A percentile compares a stretch with the other conserved stretches of the same genome.
phyloP scores from a whole-genome alignment of 805 yeast genomes.

The Tetrapisispora namnaoensis region DNA sequence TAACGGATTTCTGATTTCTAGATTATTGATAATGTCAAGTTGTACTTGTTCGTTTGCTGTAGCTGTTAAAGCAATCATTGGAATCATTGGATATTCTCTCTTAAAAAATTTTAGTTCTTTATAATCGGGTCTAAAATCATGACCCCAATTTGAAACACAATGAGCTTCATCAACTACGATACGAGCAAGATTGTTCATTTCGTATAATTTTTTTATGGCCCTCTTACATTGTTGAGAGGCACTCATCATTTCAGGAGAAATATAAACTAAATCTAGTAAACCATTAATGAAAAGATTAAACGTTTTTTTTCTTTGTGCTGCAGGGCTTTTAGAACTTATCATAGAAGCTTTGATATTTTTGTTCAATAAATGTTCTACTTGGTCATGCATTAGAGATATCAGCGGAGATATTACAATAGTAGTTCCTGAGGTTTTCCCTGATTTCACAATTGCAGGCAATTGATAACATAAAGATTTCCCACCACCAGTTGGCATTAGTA shows the following conservation, averaged over 20 bases:
- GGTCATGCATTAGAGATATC: conserved; percentile 96
- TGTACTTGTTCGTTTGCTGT: conserved; percentile 92
- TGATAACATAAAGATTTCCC: conserved; percentile 96
- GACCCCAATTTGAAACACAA: conserved; percentile 99
- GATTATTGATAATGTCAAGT: conserved; percentile 74
- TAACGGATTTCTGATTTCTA: conserved; percentile 52
- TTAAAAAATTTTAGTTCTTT: conserved; percentile 71
- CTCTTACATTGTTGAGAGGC: conserved; percentile 60
- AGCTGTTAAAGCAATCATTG: conserved; percentile 94
- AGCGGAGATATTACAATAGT: conserved; percentile 92
- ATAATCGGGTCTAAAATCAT: conserved; percentile 95
- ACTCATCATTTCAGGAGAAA: conserved; percentile 92
- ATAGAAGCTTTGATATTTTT: conserved; percentile 74
- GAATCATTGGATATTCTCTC: conserved; percentile 64
- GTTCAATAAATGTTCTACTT: conserved; percentile 67
- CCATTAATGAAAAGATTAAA: conserved; percentile 59
- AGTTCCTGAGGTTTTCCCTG: conserved; percentile 72
- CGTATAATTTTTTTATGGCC: conserved; percentile 50
- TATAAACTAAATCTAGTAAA: conserved; percentile 63
- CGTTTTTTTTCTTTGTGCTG: conserved; percentile 54
- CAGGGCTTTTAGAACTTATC: conserved; percentile 70
- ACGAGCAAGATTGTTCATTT: conserved; percentile 56
- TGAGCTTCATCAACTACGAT: conserved; percentile 96
- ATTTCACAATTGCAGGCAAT: conserved; percentile 74
- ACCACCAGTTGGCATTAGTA: conserved; percentile 98